phyloP scores from a whole-genome alignment of 164 flowering plant genomes.

The Chimonanthus praecox region DNA sequence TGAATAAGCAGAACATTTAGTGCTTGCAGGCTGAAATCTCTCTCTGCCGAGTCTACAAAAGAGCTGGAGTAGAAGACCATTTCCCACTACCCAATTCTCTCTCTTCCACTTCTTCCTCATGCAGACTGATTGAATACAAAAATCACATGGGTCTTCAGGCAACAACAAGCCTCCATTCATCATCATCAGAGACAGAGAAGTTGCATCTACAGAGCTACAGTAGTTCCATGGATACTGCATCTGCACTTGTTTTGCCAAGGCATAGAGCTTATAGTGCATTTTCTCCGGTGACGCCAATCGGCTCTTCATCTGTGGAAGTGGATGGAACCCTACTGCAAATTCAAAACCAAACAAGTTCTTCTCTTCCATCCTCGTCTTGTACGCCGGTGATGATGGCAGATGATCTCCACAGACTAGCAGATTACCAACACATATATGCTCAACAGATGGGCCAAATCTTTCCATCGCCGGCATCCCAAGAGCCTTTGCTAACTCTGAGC shows the following conservation, averaged over 20 bases:
- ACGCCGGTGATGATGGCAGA: conserved; percentile 27
- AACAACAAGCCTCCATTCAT: conserved; percentile 11
- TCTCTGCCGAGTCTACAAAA: conserved; percentile 86
- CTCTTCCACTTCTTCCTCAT: conserved; percentile 39
- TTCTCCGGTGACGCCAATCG: conserved; percentile 3
- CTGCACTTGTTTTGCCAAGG: conserved; percentile 40
- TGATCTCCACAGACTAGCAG: conserved; percentile 55
- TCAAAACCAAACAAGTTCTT: conserved; percentile 11
- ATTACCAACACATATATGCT: conserved; percentile 33
- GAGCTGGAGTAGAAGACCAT: conserved; percentile 88
- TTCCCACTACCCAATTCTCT: conserved; percentile 53
- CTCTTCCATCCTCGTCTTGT: conserved; percentile 14
- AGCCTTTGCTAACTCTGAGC: conserved; percentile 16
- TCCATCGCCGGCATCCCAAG: conserved; percentile 10
- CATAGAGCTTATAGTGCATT: conserved; percentile 14
- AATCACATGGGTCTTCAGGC: conserved; percentile 9
- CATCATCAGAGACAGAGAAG: conserved; percentile 15
- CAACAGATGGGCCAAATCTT: conserved; percentile 15
- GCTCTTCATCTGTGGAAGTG: conserved; percentile 16
- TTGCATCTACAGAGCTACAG: conserved; percentile 30
- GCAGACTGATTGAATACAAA: conserved; percentile 18
- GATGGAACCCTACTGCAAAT: conserved; percentile 12
- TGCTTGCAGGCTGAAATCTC: conserved; percentile 75
- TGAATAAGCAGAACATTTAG: neutral
- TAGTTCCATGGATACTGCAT: conserved; percentile 34